Conservation (phyloP, 1,139 yeast species). For the Kluyveromyces sp. region DNA sequence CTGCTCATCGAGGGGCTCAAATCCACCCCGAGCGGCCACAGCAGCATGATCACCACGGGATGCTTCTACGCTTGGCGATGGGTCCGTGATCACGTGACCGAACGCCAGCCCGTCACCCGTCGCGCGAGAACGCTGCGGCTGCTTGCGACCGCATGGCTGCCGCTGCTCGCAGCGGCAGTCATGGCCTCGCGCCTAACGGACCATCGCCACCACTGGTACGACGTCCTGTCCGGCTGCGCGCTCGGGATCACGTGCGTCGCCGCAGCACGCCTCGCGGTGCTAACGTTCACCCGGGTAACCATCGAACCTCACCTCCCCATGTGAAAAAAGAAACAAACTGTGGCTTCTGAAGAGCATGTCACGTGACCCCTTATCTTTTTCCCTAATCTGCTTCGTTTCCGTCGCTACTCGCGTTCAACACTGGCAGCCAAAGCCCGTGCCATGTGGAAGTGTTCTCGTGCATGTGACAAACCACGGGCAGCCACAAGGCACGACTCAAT, state of each 20-base stretch:
- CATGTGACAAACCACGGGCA: too few relatives aligned
- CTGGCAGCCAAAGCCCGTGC: neutral
- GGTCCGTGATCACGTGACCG: conserved; percentile 18
- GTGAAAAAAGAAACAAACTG: conserved; percentile 2
- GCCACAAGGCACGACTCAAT: too few relatives aligned
- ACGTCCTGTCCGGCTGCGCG: conserved; percentile 21
- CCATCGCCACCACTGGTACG: conserved; percentile 31
- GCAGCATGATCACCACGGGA: conserved; percentile 25
- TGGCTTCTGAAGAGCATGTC: neutral
- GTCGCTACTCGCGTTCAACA: neutral
- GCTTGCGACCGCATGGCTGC: conserved; percentile 27
- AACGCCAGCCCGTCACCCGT: neutral
- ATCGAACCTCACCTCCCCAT: neutral
- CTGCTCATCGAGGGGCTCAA: conserved; percentile 26
- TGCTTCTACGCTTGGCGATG: conserved; percentile 24
- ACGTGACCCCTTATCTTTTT: neutral
- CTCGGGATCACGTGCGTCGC: conserved; percentile 16
- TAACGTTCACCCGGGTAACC: neutral
- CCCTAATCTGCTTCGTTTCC: too few relatives aligned
- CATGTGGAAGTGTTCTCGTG: too few relatives aligned
- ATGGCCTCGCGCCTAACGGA: conserved; percentile 27
- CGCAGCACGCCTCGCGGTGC: neutral
- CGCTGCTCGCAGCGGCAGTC: conserved; percentile 19
- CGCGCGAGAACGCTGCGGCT: too few relatives aligned
- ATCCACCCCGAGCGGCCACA: conserved; percentile 31